phyloP scores from a whole-genome alignment of 1,139 yeast species.

The Lodderomyces theae region DNA sequence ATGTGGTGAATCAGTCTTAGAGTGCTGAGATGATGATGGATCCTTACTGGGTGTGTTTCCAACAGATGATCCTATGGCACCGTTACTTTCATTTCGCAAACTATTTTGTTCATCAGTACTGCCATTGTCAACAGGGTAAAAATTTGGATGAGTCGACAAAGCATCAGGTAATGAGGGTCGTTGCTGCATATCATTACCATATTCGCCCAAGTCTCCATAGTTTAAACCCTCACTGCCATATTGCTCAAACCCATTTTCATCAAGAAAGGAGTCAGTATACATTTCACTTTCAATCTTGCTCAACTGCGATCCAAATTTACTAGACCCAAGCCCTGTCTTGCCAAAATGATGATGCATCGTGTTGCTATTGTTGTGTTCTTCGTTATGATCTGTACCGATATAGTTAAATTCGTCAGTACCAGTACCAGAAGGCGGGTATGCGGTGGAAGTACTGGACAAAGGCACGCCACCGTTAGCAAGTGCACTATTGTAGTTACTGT shows the following conservation, averaged over 20 bases:
- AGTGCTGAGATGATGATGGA: background rate
- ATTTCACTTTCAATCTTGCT: slow-evolving; percentile 16
- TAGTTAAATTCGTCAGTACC: slow-evolving; percentile 4
- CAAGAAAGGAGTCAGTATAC: slow-evolving; percentile 15
- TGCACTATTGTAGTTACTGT: slow-evolving; percentile 8
- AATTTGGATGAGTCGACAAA: slow-evolving; percentile 2
- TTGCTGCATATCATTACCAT: background rate
- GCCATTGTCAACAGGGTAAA: background rate
- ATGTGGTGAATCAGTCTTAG: background rate
- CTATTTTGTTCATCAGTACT: background rate
- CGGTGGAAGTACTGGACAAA: slow-evolving; percentile 26
- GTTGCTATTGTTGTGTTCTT: slow-evolving; percentile 8
- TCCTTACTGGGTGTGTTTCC: background rate
- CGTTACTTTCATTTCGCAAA: background rate
- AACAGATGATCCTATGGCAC: background rate
- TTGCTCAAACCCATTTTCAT: slow-evolving; percentile 7
- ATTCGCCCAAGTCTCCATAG: background rate
- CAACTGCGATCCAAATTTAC: slow-evolving; percentile 15
- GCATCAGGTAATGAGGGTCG: background rate
- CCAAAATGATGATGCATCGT: slow-evolving; percentile 16
- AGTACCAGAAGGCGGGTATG: slow-evolving; percentile 29
- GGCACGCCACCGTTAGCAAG: slow-evolving; percentile 23
- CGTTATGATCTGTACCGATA: slow-evolving; percentile 3
- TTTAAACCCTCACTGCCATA: slow-evolving; percentile 2
- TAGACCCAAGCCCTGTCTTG: slow-evolving; percentile 15